phyloP scores from a whole-genome alignment of 2,329 filamentous ascomycete species.

The Scedosporium dehoogii region DNA sequence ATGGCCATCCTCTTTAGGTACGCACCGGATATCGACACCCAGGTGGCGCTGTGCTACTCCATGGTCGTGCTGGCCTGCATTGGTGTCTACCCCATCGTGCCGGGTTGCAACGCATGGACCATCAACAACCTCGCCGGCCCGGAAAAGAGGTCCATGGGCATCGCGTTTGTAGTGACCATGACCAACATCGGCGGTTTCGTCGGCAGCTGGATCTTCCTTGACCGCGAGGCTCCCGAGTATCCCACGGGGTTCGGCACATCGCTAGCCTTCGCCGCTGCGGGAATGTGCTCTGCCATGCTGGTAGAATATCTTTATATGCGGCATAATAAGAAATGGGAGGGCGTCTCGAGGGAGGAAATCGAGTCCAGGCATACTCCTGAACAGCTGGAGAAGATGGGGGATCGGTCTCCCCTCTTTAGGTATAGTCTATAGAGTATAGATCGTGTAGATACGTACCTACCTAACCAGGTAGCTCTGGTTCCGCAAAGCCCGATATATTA shows the following conservation, averaged over 20 bases:
- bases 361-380: slow-evolving; percentile 17
- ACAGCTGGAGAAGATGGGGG: slow-evolving; percentile 20
- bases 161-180: slow-evolving; percentile 20
- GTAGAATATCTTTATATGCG: slow-evolving; percentile 14
- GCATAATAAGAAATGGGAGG: slow-evolving; percentile 16
- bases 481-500: too few species aligned
- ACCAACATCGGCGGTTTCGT: slow-evolving; percentile 16
- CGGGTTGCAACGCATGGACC: slow-evolving; percentile 25
- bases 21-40: slow-evolving; percentile 19
- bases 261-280: slow-evolving; percentile 12
- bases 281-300: slow-evolving; percentile 10
- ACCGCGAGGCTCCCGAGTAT: slow-evolving; percentile 15
- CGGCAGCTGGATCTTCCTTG: slow-evolving; percentile 16
- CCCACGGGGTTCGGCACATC: slow-evolving; percentile 16
- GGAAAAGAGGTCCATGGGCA: slow-evolving; percentile 23
- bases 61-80: slow-evolving; percentile 26
- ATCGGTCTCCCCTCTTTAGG: slow-evolving; percentile 20
- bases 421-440: slow-evolving; percentile 15
- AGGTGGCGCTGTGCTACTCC: slow-evolving; percentile 26
- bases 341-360: slow-evolving; percentile 16
- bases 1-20: slow-evolving; percentile 17
- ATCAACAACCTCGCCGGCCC: slow-evolving; percentile 23
- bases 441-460: too few species aligned
- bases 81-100: slow-evolving; percentile 25
- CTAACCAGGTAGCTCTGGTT: too few species aligned